These are phyloP conservation scores for Picochlorum sp. DNA, from an alignment of 139 green algal genomes.

Conservation along the genomic window DNA sequence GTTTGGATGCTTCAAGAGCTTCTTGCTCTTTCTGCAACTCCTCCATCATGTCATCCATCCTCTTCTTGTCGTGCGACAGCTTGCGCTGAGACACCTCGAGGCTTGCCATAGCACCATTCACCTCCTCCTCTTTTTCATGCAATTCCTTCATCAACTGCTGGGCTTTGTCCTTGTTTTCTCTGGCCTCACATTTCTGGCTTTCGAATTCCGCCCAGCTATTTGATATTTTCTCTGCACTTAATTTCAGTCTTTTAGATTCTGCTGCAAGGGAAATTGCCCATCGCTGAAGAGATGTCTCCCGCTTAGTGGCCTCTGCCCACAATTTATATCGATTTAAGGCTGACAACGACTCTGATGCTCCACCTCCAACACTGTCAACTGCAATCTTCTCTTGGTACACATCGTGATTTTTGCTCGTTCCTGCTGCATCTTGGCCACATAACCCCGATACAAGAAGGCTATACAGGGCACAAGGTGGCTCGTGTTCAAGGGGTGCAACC, in stretches of 20 bases:
- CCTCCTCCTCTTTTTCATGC: conserved; percentile 1
- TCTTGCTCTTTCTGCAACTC: conserved; percentile 11
- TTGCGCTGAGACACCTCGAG: not conserved
- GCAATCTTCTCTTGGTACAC: too few species aligned
- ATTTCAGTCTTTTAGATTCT: conserved; percentile 25
- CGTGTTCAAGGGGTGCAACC: conserved; percentile 1
- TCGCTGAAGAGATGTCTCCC: conserved; percentile 43
- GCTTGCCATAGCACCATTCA: conserved; percentile 7
- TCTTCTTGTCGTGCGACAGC: not conserved
- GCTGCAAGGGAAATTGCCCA: conserved; percentile 36
- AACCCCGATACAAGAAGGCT: conserved; percentile 20
- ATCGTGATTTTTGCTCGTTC: too few species aligned
- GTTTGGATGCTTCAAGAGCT: not conserved
- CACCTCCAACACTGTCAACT: too few species aligned
- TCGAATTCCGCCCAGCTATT: not conserved
- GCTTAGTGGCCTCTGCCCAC: conserved; percentile 6
- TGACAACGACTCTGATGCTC: not conserved
- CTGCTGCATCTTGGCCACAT: not conserved
- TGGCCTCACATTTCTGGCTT: not conserved
- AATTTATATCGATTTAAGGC: not conserved
- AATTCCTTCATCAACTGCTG: conserved; percentile 16
- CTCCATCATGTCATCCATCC: conserved; percentile 11
- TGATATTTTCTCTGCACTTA: not conserved
- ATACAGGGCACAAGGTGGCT: not conserved
- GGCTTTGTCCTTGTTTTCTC: conserved; percentile 6